Conservation (phyloP, 2,329 filamentous ascomycete species). For the Keithomyces neogunnii region DNA sequence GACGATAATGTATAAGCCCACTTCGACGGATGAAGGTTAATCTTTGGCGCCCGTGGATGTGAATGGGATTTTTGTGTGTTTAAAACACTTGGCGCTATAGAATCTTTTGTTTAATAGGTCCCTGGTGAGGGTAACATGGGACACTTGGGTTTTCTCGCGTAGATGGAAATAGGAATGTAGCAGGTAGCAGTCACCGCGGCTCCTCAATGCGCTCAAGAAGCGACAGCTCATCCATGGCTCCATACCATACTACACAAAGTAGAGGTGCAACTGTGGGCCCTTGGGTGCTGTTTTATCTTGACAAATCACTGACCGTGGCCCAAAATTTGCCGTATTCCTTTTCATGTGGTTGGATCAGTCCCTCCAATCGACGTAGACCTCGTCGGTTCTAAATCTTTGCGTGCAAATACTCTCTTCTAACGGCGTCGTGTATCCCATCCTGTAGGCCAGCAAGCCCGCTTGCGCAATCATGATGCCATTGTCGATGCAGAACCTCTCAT, state of each 20-base stretch:
- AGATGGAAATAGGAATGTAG: background rate
- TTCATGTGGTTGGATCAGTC: slow-evolving; percentile 32
- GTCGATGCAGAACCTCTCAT: slow-evolving; percentile 97
- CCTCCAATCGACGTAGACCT: slow-evolving; percentile 73
- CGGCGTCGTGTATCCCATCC: slow-evolving; percentile 68
- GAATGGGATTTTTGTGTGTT: background rate
- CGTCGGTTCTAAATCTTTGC: slow-evolving; percentile 74
- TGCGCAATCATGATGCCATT: slow-evolving; percentile 99
- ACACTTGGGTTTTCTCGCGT: background rate
- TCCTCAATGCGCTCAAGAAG: too few species aligned
- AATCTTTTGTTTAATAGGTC: background rate
- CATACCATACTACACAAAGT: too few species aligned
- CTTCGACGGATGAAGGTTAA: slow-evolving; percentile 43
- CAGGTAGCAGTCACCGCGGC: background rate
- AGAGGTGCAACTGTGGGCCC: too few species aligned
- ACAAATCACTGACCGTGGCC: background rate
- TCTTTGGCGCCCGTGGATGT: background rate
- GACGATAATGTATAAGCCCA: slow-evolving; percentile 95
- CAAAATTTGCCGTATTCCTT: background rate
- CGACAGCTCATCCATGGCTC: too few species aligned
- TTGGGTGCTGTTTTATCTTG: too few species aligned
- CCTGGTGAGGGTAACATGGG: background rate
- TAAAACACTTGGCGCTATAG: background rate
- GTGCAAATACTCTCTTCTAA: slow-evolving; percentile 79
- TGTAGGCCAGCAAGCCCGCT: slow-evolving; percentile 78